Percentiles rank a stretch among this genome's conserved stretches.
phyloP scores from a whole-genome alignment of 139 green algal species.

The Choricystis sp. region DNA sequence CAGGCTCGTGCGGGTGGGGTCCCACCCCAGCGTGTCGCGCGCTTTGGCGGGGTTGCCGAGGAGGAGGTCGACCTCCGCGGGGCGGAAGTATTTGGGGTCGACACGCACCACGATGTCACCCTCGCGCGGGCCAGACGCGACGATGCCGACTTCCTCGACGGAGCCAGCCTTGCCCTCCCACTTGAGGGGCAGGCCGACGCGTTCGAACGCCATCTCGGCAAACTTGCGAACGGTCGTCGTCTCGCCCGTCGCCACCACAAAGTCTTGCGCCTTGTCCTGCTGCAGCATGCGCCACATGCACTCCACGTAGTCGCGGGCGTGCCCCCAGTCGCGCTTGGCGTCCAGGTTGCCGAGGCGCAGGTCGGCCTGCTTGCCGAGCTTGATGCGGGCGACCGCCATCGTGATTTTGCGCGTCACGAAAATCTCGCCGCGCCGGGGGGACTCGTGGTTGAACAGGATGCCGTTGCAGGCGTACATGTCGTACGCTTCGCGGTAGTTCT shows the following conservation, averaged over 20 bases:
- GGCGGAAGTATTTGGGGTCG: constrained; percentile 45
- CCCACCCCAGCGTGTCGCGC: constrained; percentile 33
- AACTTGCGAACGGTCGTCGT: constrained; percentile 32
- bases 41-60: constrained; percentile 45
- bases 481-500: constrained; percentile 64
- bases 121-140: constrained; percentile 1
- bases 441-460: constrained; percentile 77
- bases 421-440: constrained; percentile 46
- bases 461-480: constrained; percentile 59
- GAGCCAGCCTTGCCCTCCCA: constrained; percentile 29
- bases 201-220: constrained; percentile 22
- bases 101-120: constrained; percentile 20
- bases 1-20: constrained; percentile 26
- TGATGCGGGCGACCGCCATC: constrained; percentile 35
- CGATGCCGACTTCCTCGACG: constrained; percentile 15
- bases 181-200: constrained; percentile 16
- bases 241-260: constrained; percentile 48
- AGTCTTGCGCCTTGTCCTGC: constrained; percentile 47
- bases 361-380: constrained; percentile 21
- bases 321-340: constrained; percentile 62
- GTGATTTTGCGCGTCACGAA: constrained; percentile 73
- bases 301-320: constrained; percentile 60
- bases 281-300: constrained; percentile 68
- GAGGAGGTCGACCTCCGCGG: constrained; percentile 55
- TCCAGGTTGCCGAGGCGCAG: constrained; percentile 64